phyloP scores from a whole-genome alignment of 768 basidiomycete genomes.

The Calocera cornea region DNA sequence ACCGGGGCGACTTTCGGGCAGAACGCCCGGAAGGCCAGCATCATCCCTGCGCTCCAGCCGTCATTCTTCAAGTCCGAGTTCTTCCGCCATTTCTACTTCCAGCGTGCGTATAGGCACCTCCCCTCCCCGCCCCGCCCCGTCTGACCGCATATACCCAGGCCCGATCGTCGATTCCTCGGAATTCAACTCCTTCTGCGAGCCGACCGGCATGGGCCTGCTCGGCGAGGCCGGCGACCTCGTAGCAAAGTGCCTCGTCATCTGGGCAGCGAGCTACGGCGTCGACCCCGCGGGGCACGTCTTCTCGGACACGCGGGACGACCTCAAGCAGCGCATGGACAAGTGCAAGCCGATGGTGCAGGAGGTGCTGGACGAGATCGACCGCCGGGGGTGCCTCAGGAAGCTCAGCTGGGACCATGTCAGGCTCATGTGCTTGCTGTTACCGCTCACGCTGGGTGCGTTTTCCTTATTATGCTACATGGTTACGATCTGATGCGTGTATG shows the following conservation, averaged over 20 bases:
- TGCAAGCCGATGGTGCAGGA: conserved; percentile 61
- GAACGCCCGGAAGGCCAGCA: conserved; percentile 18
- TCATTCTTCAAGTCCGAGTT: conserved; percentile 79
- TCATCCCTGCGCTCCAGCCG: conserved; percentile 56
- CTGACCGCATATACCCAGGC: conserved; percentile 33
- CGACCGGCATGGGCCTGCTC: conserved; percentile 40
- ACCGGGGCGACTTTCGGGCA: neutral
- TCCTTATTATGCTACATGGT: neutral
- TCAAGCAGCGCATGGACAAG: conserved; percentile 36
- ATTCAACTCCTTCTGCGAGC: conserved; percentile 50
- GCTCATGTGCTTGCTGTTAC: conserved; percentile 61
- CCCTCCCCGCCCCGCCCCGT: neutral
- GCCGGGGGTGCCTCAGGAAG: conserved; percentile 60
- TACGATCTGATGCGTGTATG: conserved; percentile 7
- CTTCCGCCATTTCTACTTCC: conserved; percentile 70
- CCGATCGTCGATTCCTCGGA: conserved; percentile 74
- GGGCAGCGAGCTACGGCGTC: conserved; percentile 82
- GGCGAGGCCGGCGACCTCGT: conserved; percentile 64
- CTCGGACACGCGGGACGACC: conserved; percentile 12
- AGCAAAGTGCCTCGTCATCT: conserved; percentile 66
- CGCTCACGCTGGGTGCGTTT: conserved; percentile 65
- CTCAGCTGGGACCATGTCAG: conserved; percentile 82
- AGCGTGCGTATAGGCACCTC: conserved; percentile 47
- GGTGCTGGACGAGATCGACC: conserved; percentile 66
- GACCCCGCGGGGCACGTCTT: conserved; percentile 25